phyloP scores from a whole-genome alignment of 73 alveolate species.

The Halteria grandinella region DNA sequence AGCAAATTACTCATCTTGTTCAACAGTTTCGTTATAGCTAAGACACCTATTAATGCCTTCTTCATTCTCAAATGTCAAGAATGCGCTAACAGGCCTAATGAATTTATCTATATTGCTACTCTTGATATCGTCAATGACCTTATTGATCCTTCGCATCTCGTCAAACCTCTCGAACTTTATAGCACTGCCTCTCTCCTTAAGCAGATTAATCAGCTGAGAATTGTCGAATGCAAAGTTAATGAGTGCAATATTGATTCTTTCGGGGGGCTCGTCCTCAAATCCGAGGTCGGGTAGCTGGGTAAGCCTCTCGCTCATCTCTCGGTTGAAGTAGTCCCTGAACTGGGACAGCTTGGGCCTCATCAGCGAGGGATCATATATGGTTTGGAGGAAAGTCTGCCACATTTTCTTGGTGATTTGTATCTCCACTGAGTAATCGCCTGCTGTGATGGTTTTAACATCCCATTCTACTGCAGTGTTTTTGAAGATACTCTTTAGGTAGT shows the following conservation, averaged over 20 bases:
- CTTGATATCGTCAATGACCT: conserved; percentile 14
- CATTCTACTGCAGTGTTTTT: conserved; percentile 2
- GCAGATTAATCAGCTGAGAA: neutral
- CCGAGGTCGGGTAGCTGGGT: conserved; percentile 5
- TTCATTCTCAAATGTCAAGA: conserved; percentile 50
- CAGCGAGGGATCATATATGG: neutral
- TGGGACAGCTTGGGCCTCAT: neutral
- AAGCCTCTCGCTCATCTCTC: conserved; percentile 2
- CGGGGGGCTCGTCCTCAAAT: neutral
- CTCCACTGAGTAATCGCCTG: conserved; percentile 47
- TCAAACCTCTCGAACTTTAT: conserved; percentile 28
- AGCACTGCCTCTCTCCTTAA: conserved; percentile 38
- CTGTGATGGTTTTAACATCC: neutral
- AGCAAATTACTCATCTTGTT: neutral
- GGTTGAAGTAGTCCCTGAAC: conserved; percentile 2
- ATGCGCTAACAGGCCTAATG: conserved; percentile 53
- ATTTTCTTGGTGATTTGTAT: conserved; percentile 5
- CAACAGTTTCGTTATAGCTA: conserved; percentile 13
- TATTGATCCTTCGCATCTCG: conserved; percentile 23
- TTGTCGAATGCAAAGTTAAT: conserved; percentile 42
- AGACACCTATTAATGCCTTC: conserved; percentile 40
- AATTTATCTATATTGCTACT: neutral
- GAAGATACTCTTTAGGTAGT: conserved; percentile 4
- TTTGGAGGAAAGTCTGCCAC: conserved; percentile 25
- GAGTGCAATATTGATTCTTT: neutral